Conservation (phyloP, 1,284 basidiomycete genomes). For the Microbotryum scabiosae region DNA sequence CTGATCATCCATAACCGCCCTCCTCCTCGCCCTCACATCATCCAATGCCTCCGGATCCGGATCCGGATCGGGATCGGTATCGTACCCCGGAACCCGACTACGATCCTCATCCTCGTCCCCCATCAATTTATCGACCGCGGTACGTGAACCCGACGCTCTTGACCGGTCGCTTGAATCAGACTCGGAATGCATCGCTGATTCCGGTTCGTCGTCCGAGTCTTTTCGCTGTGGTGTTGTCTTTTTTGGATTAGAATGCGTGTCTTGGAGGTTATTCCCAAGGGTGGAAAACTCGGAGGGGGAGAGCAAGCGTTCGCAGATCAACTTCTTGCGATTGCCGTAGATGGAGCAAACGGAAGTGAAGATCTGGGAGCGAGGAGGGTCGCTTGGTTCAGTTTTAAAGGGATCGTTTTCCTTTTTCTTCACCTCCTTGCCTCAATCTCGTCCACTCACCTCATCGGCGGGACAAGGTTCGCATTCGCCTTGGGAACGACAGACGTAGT, state of each 20-base stretch:
- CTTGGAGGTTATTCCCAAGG: not conserved
- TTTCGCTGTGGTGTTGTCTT: too few species aligned
- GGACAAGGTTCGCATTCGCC: conserved; percentile 20
- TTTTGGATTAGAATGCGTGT: too few species aligned
- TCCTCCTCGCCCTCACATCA: not conserved
- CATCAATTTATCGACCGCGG: not conserved
- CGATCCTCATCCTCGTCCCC: not conserved
- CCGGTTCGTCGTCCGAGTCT: too few species aligned
- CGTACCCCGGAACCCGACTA: too few species aligned
- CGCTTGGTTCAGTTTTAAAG: too few species aligned
- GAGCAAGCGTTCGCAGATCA: conserved; percentile 6
- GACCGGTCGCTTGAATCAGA: too few species aligned
- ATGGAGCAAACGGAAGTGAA: conserved; percentile 16
- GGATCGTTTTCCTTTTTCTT: too few species aligned
- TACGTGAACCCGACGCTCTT: not conserved
- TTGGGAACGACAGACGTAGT: conserved; percentile 13
- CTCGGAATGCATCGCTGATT: too few species aligned
- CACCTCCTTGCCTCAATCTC: too few species aligned
- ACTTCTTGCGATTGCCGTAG: conserved; percentile 16
- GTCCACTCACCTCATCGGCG: conserved; percentile 2
- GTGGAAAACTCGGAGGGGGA: not conserved
- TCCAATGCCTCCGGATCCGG: not conserved
- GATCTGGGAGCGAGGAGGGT: conserved; percentile 12
- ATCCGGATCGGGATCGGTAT: not conserved
- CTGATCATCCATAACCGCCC: not conserved